phyloP scores from a whole-genome alignment of 78 protist species.

The Polysphondylium violaceum region DNA sequence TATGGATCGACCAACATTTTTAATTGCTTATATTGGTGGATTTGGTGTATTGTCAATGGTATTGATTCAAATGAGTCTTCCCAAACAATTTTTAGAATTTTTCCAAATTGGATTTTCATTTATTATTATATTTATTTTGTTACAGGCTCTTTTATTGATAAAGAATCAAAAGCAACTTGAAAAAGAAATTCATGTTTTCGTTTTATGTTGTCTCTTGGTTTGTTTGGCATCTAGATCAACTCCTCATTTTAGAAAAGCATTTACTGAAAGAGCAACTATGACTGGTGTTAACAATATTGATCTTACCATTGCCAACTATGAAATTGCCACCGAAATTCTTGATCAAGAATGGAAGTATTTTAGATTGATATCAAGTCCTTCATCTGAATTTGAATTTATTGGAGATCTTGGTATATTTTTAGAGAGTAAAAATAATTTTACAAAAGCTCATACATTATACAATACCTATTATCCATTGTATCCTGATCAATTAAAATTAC shows the following conservation, averaged over 20 bases:
- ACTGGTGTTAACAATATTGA: not conserved
- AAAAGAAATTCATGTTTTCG: not conserved
- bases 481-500: constrained; percentile 18
- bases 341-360: not conserved
- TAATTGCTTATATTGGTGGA: not conserved
- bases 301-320: constrained; percentile 8
- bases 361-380: not conserved
- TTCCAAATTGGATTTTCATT: no score
- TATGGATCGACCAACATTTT: not conserved
- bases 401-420: constrained; percentile 45
- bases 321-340: not conserved
- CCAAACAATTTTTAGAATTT: not conserved
- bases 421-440: not conserved
- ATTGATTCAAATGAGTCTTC: not conserved
- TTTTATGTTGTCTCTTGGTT: not conserved
- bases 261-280: constrained; percentile 14
- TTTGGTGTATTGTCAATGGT: not conserved
- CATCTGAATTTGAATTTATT: constrained; percentile 4
- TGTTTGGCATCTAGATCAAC: not conserved
- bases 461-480: not conserved
- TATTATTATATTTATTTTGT: no score
- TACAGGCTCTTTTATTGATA: not conserved
- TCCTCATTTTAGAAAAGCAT: constrained; percentile 10
- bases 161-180: not conserved
- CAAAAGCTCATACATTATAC: not conserved